Evolutionary conservation across 345 rosid genomes (phyloP).

Genomic region (Hibiscus syriacus): DNA sequence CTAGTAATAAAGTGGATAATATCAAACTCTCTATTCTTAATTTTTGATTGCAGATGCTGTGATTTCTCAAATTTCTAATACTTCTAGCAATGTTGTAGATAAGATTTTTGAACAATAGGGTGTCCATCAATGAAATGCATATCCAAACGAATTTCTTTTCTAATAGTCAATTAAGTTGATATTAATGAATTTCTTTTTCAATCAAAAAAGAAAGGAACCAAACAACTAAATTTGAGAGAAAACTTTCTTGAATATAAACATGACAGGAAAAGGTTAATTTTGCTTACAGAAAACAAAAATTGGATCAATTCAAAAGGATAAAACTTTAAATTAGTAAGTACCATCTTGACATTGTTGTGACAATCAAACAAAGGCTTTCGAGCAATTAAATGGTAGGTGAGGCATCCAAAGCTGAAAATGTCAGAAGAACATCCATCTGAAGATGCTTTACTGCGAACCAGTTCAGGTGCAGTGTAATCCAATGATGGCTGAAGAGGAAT

Average conservation of each 20-base stretch:
- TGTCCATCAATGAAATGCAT: too few relatives aligned
- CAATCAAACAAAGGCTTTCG: conserved; percentile 87
- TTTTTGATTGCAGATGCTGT: too few relatives aligned
- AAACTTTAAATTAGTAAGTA: conserved; percentile 19
- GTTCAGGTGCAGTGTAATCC: conserved; percentile 93
- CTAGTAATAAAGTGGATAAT: too few relatives aligned
- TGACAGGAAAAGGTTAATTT: neutral
- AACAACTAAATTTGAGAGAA: neutral
- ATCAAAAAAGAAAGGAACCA: neutral
- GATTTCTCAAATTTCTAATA: too few relatives aligned
- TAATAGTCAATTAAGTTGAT: neutral
- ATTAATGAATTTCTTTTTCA: neutral
- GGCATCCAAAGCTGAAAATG: conserved; percentile 93
- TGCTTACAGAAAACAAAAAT: neutral
- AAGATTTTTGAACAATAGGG: too few relatives aligned
- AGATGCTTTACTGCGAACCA: conserved; percentile 64
- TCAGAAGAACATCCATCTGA: conserved; percentile 74
- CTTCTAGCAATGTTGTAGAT: too few relatives aligned
- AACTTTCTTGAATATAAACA: neutral
- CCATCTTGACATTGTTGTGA: conserved; percentile 98
- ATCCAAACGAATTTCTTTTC: neutral
- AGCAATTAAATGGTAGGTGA: conserved; percentile 85
- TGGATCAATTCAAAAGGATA: neutral
- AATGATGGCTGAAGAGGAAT: conserved; percentile 89
- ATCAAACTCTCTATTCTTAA: too few relatives aligned